Evolutionary conservation across 805 yeast genomes (phyloP).

Genomic region (Cyberlindnera sargentensis): DNA sequence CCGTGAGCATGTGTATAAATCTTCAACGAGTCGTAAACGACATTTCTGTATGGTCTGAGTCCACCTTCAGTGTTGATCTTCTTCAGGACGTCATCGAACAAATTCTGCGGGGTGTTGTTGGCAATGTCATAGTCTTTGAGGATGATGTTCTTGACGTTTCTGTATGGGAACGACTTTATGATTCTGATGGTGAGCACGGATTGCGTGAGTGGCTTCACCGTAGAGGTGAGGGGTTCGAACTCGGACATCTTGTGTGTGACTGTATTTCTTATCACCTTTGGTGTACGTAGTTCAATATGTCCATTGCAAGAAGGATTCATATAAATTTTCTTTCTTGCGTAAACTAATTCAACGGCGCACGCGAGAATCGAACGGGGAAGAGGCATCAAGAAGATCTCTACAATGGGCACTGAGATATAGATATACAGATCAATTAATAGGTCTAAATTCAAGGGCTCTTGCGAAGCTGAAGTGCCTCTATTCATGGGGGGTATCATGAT

Average conservation of each 20-base stretch:
- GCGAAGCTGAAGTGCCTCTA: too few relatives aligned
- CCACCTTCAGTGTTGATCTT: conserved; percentile 52
- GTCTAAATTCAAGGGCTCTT: too few relatives aligned
- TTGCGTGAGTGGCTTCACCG: conserved; percentile 51
- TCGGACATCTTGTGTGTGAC: conserved; percentile 12
- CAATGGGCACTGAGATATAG: too few relatives aligned
- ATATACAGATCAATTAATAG: too few relatives aligned
- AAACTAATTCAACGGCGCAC: too few relatives aligned
- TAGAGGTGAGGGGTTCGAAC: conserved; percentile 70
- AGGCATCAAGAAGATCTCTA: too few relatives aligned
- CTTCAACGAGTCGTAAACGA: conserved; percentile 67
- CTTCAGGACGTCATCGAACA: conserved; percentile 45
- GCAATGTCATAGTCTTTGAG: conserved; percentile 65
- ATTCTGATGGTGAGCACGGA: conserved; percentile 81
- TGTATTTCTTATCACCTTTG: too few relatives aligned
- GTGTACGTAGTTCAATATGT: too few relatives aligned
- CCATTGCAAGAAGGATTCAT: too few relatives aligned
- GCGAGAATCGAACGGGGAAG: too few relatives aligned
- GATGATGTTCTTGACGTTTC: conserved; percentile 77
- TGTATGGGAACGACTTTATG: conserved; percentile 84
- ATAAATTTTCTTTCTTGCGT: too few relatives aligned
- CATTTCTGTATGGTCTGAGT: conserved; percentile 76
- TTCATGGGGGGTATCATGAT: too few relatives aligned
- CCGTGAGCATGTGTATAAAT: conserved; percentile 94
- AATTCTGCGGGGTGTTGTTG: conserved; percentile 54